phyloP scores from a whole-genome alignment of 768 basidiomycete genomes.

The Lactarius vividus region DNA sequence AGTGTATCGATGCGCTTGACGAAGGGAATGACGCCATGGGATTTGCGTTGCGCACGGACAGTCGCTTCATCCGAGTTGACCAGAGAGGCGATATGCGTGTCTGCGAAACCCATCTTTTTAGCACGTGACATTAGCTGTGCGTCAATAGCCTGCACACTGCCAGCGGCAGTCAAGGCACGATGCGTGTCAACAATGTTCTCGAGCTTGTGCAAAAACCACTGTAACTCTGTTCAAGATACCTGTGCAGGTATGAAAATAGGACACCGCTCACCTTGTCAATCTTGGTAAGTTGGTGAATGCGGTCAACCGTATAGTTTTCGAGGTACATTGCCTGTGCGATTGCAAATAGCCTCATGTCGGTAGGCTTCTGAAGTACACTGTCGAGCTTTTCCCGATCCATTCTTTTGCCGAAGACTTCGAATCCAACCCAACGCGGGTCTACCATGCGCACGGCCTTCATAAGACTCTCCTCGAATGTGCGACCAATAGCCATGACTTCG shows the following conservation, averaged over 20 bases:
- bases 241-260: not conserved
- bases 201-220: slow-evolving; percentile 99
- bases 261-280: slow-evolving; percentile 77
- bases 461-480: slow-evolving; percentile 97
- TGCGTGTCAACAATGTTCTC: slow-evolving; percentile 96
- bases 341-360: slow-evolving; percentile 94
- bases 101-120: slow-evolving; percentile 95
- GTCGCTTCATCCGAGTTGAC: slow-evolving; percentile 67
- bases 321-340: slow-evolving; percentile 98
- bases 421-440: slow-evolving; percentile 94
- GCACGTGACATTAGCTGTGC: slow-evolving; percentile 79
- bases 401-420: slow-evolving; percentile 89
- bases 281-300: slow-evolving; percentile 91
- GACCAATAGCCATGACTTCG: slow-evolving; percentile 99
- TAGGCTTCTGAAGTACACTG: slow-evolving; percentile 73
- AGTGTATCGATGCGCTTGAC: slow-evolving; percentile 99
- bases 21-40: slow-evolving; percentile 86
- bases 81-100: slow-evolving; percentile 86
- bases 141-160: slow-evolving; percentile 66
- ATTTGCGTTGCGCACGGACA: slow-evolving; percentile 85
- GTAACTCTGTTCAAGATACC: not conserved
- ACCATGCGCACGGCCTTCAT: slow-evolving; percentile 99
- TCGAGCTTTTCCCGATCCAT: slow-evolving; percentile 66
- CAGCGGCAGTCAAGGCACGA: slow-evolving; percentile 65
- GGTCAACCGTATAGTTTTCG: slow-evolving; percentile 85